phyloP scores from a whole-genome alignment of 148 eudicot genomes.

The Selenicereus undatus region DNA sequence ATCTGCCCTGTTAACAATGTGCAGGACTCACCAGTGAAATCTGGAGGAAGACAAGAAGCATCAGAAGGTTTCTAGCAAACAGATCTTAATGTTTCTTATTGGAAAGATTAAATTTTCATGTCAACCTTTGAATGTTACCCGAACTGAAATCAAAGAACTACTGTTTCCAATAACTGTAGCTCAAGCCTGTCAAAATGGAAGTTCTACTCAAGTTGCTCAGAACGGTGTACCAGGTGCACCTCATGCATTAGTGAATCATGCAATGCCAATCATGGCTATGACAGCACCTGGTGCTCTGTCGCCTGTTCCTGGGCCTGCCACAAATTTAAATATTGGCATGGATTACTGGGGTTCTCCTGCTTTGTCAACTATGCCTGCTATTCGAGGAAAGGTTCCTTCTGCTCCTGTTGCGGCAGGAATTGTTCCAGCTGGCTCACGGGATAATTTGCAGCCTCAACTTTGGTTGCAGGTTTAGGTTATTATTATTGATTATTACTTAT shows the following conservation, averaged over 20 bases:
- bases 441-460: conserved; percentile 71
- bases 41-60: conserved; percentile 62
- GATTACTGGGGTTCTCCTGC: conserved; percentile 84
- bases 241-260: conserved; percentile 57
- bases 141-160: conserved; percentile 8
- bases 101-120: conserved; percentile 5
- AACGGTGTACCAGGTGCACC: conserved; percentile 58
- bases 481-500: neutral
- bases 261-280: conserved; percentile 58
- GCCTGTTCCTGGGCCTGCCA: conserved; percentile 69
- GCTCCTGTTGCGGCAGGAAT: conserved; percentile 67
- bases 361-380: conserved; percentile 54
- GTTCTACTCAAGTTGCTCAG: conserved; percentile 49
- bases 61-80: conserved; percentile 46
- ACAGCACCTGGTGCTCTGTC: conserved; percentile 58
- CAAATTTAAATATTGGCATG: conserved; percentile 95
- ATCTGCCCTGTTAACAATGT: neutral
- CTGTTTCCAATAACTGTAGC: conserved; percentile 33
- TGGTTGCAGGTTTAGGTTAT: conserved; percentile 72
- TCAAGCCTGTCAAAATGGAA: conserved; percentile 72
- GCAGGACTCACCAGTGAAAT: conserved; percentile 70
- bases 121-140: conserved; percentile 8
- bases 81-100: neutral
- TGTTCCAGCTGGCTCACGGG: conserved; percentile 72
- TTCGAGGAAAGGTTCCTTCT: conserved; percentile 64